Evolutionary conservation across 108 stramenopile genomes (phyloP).

Genomic region (Chaetoceros tenuissimus): DNA sequence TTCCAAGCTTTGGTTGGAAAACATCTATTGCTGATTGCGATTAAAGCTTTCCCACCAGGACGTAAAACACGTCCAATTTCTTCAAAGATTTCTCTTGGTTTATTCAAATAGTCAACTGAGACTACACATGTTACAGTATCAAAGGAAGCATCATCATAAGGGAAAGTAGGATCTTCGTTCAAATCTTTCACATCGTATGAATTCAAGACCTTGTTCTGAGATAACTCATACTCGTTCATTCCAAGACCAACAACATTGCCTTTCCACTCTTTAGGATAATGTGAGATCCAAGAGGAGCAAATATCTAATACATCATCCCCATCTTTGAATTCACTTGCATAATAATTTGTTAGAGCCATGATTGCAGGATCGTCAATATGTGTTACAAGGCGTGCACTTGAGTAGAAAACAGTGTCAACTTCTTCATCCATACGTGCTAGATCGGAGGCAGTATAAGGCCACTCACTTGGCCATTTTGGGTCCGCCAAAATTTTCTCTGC

Average conservation of each 20-base stretch:
- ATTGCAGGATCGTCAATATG: constrained; percentile 83
- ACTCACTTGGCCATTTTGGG: constrained; percentile 71
- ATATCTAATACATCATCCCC: constrained; percentile 90
- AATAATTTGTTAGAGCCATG: constrained; percentile 65
- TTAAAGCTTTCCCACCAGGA: constrained; percentile 80
- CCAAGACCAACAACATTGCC: constrained; percentile 78
- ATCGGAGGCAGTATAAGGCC: constrained; percentile 70
- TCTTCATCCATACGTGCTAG: constrained; percentile 66
- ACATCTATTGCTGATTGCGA: constrained; percentile 89
- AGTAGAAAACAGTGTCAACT: constrained; percentile 68
- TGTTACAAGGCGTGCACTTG: constrained; percentile 58
- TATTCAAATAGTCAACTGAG: constrained; percentile 85
- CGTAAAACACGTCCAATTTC: constrained; percentile 86
- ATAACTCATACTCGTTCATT: constrained; percentile 90
- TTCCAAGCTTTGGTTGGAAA: constrained; percentile 80
- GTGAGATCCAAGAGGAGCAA: constrained; percentile 88
- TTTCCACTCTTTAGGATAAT: constrained; percentile 71
- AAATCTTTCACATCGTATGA: constrained; percentile 85
- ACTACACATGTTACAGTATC: constrained; percentile 93
- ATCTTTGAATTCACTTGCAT: constrained; percentile 57
- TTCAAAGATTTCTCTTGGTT: constrained; percentile 67
- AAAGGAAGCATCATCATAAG: constrained; percentile 80
- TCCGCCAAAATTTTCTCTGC: constrained; percentile 53
- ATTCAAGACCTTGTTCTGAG: constrained; percentile 74
- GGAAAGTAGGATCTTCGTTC: constrained; percentile 78